These are phyloP conservation scores for Elsinoe perseae DNA, from an alignment of 2,329 filamentous ascomycete genomes.

Conservation along the genomic window DNA sequence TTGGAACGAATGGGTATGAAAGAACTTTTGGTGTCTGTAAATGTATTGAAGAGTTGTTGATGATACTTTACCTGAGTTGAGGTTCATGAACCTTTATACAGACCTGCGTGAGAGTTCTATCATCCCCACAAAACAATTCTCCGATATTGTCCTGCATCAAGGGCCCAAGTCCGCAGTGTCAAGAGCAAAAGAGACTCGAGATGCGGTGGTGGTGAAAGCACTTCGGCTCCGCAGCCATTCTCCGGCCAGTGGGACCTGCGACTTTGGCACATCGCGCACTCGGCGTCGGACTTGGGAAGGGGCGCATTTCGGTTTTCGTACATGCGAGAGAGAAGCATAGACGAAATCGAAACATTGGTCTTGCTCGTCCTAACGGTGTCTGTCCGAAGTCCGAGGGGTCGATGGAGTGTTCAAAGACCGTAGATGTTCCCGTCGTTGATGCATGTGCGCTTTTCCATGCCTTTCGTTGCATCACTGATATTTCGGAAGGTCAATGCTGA, in stretches of 20 bases:
- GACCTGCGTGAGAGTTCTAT: constrained; percentile 9
- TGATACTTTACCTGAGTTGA: neutral
- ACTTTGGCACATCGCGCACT: neutral
- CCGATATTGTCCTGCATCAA: neutral
- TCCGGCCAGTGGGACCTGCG: neutral
- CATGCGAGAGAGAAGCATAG: neutral
- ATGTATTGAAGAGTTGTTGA: neutral
- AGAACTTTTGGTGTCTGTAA: neutral
- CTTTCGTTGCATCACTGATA: neutral
- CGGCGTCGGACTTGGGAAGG: neutral
- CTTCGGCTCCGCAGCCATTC: constrained; percentile 11
- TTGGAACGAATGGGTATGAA: neutral
- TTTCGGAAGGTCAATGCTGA: neutral
- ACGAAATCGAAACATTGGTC: neutral
- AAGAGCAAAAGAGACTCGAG: neutral
- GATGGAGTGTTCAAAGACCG: constrained; percentile 8
- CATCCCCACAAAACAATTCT: constrained; percentile 12
- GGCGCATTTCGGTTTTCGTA: neutral
- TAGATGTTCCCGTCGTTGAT: constrained; percentile 4
- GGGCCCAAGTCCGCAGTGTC: constrained; percentile 3
- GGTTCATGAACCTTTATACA: constrained; percentile 16
- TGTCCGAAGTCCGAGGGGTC: constrained; percentile 5
- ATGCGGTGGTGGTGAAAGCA: constrained; percentile 5
- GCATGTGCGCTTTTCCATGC: neutral
- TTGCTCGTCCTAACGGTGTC: neutral